Conservation (phyloP, 78 protist species). For the Chrysochromulina tobinii region DNA sequence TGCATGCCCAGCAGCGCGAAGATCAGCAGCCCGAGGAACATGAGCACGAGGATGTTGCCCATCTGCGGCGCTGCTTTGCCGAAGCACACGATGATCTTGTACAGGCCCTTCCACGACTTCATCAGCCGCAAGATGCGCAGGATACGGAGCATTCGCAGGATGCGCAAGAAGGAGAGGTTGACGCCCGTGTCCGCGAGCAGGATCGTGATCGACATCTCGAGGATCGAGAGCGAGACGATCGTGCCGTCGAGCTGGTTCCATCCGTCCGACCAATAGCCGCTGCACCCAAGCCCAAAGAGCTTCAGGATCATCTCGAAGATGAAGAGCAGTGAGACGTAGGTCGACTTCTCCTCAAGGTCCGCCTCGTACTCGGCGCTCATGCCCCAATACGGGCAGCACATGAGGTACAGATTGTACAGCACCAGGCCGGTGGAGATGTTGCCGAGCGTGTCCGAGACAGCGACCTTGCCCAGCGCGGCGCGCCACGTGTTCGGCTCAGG, state of each 20-base stretch:
- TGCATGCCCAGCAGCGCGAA: slow-evolving; percentile 44
- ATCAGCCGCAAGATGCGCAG: slow-evolving; percentile 21
- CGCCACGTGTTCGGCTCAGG: too few species aligned
- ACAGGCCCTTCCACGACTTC: background rate
- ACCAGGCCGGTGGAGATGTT: background rate
- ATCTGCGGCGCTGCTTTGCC: background rate
- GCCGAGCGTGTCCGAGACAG: background rate
- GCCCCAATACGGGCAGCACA: background rate
- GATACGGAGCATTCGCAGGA: slow-evolving; percentile 22
- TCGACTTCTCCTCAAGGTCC: background rate
- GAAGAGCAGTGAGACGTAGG: background rate
- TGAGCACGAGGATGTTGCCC: background rate
- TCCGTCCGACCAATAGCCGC: slow-evolving; percentile 9
- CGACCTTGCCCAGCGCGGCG: too few species aligned
- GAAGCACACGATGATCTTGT: background rate
- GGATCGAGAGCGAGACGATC: slow-evolving; percentile 2
- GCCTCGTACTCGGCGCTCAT: too few species aligned
- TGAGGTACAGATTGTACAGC: background rate
- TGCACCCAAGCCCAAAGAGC: background rate
- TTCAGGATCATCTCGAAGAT: slow-evolving; percentile 22
- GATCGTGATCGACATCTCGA: background rate
- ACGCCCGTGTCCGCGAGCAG: background rate
- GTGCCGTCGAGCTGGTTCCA: slow-evolving; percentile 34
- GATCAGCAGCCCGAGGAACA: background rate
- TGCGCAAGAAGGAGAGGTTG: background rate